Evolutionary conservation across 2,329 filamentous ascomycete genomes (phyloP).

Genomic region (Arthrinium puccinioides): DNA sequence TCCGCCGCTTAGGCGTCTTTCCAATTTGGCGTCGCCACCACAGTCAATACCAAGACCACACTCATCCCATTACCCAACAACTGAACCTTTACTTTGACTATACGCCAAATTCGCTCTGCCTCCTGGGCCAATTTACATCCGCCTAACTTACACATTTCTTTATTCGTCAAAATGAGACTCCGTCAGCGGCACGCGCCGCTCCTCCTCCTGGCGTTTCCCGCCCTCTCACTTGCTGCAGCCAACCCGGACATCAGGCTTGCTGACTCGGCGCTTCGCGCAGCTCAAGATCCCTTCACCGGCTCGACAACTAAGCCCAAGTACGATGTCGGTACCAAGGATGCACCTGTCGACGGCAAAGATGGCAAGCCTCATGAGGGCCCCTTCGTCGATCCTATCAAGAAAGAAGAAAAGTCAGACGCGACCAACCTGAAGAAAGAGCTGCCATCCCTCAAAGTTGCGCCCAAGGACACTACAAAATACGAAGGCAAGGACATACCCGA

Average conservation of each 20-base stretch:
- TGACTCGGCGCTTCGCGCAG: slow-evolving; percentile 9
- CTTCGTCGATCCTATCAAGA: slow-evolving; percentile 53
- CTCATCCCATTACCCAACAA: too few relatives aligned
- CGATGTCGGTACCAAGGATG: slow-evolving; percentile 57
- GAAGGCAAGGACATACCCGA: slow-evolving; percentile 57
- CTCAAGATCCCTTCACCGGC: slow-evolving; percentile 24
- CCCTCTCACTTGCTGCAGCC: slow-evolving; percentile 16
- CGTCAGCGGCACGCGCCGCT: slow-evolving; percentile 17
- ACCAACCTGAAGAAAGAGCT: slow-evolving; percentile 29
- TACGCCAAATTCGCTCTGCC: too few relatives aligned
- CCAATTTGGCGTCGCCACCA: too few relatives aligned
- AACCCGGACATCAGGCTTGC: slow-evolving; percentile 10
- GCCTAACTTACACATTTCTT: too few relatives aligned
- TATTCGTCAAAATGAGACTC: slow-evolving; percentile 20
- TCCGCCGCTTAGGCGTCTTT: too few relatives aligned
- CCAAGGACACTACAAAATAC: slow-evolving; percentile 42
- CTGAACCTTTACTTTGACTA: too few relatives aligned
- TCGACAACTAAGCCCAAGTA: slow-evolving; percentile 27
- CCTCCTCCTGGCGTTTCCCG: slow-evolving; percentile 19
- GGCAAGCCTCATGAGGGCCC: slow-evolving; percentile 90
- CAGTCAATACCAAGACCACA: too few relatives aligned
- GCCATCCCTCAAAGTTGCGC: slow-evolving; percentile 41
- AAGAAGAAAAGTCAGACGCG: slow-evolving; percentile 25
- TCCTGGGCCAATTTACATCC: too few relatives aligned
- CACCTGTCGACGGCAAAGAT: slow-evolving; percentile 86